Conservation (phyloP, 164 flowering plant genomes). For the Berberis thunbergii region DNA sequence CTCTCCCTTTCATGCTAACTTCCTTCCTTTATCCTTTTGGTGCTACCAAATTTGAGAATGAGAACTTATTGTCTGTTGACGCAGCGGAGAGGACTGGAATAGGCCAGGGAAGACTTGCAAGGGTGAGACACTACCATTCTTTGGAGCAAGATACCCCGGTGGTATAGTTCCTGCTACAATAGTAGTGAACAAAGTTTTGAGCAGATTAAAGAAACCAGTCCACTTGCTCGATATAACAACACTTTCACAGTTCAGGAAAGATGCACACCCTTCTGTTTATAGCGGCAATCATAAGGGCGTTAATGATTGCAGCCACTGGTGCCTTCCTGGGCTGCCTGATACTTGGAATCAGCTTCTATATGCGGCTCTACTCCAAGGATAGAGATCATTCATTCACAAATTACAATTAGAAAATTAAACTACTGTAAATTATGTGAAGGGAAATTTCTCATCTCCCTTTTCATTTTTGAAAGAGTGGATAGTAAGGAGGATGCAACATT, state of each 20-base stretch:
- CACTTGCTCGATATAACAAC: conserved; percentile 27
- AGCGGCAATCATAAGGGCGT: conserved; percentile 20
- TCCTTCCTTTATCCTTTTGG: too few relatives aligned
- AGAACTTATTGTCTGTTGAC: neutral
- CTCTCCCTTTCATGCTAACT: too few relatives aligned
- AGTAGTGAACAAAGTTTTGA: conserved; percentile 23
- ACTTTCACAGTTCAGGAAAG: conserved; percentile 34
- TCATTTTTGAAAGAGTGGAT: neutral
- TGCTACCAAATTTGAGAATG: too few relatives aligned
- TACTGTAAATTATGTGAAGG: neutral
- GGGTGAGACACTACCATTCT: conserved; percentile 22
- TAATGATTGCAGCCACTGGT: conserved; percentile 63
- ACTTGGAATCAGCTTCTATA: conserved; percentile 49
- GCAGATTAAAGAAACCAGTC: conserved; percentile 24
- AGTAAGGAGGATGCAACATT: neutral
- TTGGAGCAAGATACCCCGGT: conserved; percentile 22
- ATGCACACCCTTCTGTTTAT: conserved; percentile 33
- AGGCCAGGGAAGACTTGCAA: conserved; percentile 18
- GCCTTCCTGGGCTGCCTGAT: conserved; percentile 54
- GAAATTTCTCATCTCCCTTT: conserved; percentile 10
- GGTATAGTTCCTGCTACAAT: conserved; percentile 14
- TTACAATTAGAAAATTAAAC: neutral
- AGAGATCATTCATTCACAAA: neutral
- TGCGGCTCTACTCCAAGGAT: conserved; percentile 20
- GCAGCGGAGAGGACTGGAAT: conserved; percentile 33